These are phyloP conservation scores for Microdochium trichocladiopsis DNA, from an alignment of 2,329 filamentous ascomycete genomes.

Conservation along the genomic window DNA sequence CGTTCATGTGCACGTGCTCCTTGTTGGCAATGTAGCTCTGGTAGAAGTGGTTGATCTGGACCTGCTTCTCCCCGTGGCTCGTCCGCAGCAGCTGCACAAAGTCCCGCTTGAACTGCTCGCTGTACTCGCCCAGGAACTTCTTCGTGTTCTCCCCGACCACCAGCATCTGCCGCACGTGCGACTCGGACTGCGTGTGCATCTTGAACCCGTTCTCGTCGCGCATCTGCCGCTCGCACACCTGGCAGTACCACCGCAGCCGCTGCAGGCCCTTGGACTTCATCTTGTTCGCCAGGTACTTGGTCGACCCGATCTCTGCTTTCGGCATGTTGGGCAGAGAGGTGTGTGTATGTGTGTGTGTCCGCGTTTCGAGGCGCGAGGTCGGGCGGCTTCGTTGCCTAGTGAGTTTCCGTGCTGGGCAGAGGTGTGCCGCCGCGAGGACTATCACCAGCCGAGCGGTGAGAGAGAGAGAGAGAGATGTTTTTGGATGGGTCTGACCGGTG, in stretches of 20 bases:
- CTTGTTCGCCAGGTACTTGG: conserved; percentile 86
- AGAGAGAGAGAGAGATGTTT: too few species aligned
- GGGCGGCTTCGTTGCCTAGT: background rate
- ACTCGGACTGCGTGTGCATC: conserved; percentile 78
- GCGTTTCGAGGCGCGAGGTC: background rate
- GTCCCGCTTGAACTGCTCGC: conserved; percentile 71
- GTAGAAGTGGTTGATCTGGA: conserved; percentile 90
- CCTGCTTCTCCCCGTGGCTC: conserved; percentile 82
- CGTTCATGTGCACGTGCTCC: conserved; percentile 88
- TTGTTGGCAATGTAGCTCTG: conserved; percentile 87
- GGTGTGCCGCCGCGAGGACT: too few species aligned
- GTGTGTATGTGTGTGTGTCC: background rate
- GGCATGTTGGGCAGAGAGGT: conserved; percentile 56
- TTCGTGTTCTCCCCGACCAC: conserved; percentile 81
- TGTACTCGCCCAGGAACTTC: conserved; percentile 77
- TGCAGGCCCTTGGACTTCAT: conserved; percentile 77
- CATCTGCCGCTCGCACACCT: conserved; percentile 69
- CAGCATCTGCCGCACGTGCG: conserved; percentile 84
- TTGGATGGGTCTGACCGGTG: too few species aligned
- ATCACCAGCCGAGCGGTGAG: too few species aligned
- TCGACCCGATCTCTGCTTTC: conserved; percentile 84
- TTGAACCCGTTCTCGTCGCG: conserved; percentile 89
- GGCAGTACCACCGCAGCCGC: conserved; percentile 86
- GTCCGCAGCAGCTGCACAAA: conserved; percentile 74
- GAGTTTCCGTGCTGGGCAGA: too few species aligned